These are phyloP conservation scores for Coccomyxa subellipsoidea DNA, from an alignment of 163 green algal genomes.

Conservation along the genomic window DNA sequence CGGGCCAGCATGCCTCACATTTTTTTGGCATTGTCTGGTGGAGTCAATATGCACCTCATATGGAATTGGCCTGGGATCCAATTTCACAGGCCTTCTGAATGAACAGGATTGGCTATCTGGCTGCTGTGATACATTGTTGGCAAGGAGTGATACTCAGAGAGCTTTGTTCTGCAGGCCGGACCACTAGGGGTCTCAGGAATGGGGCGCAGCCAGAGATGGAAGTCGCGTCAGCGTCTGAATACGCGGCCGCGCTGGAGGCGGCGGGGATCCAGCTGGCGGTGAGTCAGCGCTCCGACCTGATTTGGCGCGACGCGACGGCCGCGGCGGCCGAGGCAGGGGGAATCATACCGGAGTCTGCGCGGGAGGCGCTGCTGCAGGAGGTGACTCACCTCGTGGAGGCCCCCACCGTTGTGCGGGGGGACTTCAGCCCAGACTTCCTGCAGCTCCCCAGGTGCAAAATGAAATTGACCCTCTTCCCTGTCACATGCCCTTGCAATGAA, in stretches of 20 bases:
- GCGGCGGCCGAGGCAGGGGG: constrained; percentile 59
- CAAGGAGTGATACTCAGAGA: too few species aligned
- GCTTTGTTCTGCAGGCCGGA: constrained; percentile 32
- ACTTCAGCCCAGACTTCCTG: constrained; percentile 85
- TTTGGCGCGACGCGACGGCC: constrained; percentile 66
- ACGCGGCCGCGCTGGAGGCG: neutral
- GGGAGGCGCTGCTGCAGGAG: constrained; percentile 57
- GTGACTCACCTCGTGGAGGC: constrained; percentile 92
- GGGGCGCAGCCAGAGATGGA: neutral
- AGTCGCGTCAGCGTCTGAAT: constrained; percentile 3
- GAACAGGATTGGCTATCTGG: too few species aligned
- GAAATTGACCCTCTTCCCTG: neutral
- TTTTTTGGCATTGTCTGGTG: neutral
- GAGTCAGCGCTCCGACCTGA: constrained; percentile 50
- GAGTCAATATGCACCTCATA: neutral
- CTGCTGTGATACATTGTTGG: too few species aligned
- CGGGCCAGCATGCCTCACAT: neutral
- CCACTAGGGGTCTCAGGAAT: constrained; percentile 14
- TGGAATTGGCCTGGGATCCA: too few species aligned
- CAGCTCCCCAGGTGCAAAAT: constrained; percentile 65
- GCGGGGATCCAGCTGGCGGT: constrained; percentile 57
- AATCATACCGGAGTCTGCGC: constrained; percentile 35
- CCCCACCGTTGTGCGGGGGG: constrained; percentile 77
- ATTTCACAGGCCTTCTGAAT: too few species aligned
- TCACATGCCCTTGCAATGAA: too few species aligned